Percentiles rank a stretch among this genome's conserved stretches.
These are phyloP conservation scores for Aureobasidium pullulans DNA, from an alignment of 2,329 filamentous ascomycete species.

Conservation along the genomic window DNA sequence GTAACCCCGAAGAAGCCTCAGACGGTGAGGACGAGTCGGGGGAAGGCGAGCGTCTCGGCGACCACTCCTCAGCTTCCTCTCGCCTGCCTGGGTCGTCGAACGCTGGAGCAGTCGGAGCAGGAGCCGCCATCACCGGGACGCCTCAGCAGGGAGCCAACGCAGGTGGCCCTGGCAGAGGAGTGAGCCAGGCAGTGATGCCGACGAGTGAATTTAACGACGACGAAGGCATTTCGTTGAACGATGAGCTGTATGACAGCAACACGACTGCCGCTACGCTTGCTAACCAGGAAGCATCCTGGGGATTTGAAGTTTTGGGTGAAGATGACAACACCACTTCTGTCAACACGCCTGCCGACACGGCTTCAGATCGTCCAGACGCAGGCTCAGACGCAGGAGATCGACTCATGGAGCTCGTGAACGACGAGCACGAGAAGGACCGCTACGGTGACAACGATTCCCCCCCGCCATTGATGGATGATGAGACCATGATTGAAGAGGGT, in stretches of 20 bases:
- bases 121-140: conserved; percentile 22
- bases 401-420: not conserved
- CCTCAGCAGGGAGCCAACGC: conserved; percentile 10
- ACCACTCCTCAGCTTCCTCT: conserved; percentile 77
- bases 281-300: conserved; percentile 6
- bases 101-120: conserved; percentile 72
- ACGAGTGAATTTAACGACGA: conserved; percentile 9
- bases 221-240: not conserved
- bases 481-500: not conserved
- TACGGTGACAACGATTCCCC: not conserved
- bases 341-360: conserved; percentile 3
- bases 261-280: not conserved
- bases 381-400: conserved; percentile 1
- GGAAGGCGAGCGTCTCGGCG: conserved; percentile 65
- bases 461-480: not conserved
- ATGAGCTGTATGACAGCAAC: conserved; percentile 3
- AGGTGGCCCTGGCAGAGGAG: conserved; percentile 12
- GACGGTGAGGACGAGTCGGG: conserved; percentile 37
- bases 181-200: conserved; percentile 11
- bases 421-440: not conserved
- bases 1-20: conserved; percentile 36
- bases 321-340: not conserved
- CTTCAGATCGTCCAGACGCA: not conserved
- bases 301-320: not conserved
- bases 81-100: conserved; percentile 88